A percentile compares a stretch with the other conserved stretches of the same genome.
These are phyloP conservation scores for Eucalyptus pumila DNA, from an alignment of 345 rosid species.

Conservation along the genomic window DNA sequence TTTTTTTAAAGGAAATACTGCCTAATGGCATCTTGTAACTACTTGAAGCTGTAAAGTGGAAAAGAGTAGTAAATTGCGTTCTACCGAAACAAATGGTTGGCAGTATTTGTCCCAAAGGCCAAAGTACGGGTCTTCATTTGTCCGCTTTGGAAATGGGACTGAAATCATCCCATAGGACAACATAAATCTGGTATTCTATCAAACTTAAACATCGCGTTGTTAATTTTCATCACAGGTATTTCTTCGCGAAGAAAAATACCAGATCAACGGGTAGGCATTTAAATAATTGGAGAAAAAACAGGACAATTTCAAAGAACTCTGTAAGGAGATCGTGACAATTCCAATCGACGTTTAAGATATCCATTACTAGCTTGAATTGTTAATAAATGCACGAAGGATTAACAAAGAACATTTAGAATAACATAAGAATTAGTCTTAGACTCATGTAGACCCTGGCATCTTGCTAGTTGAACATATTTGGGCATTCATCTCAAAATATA, in stretches of 20 bases:
- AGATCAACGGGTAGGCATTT: background rate
- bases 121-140: too few relatives aligned
- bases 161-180: too few relatives aligned
- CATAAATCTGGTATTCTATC: too few relatives aligned
- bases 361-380: background rate
- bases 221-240: background rate
- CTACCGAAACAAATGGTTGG: too few relatives aligned
- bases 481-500: background rate
- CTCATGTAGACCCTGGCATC: accelerated
- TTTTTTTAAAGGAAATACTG: too few relatives aligned
- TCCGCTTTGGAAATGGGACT: too few relatives aligned
- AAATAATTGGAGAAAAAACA: background rate
- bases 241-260: background rate
- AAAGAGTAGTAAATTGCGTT: too few relatives aligned
- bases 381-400: background rate
- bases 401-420: background rate
- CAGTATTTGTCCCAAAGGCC: too few relatives aligned
- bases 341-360: background rate
- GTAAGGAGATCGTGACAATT: background rate
- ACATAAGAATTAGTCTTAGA: background rate
- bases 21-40: too few relatives aligned
- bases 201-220: too few relatives aligned
- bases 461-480: background rate
- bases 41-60: too few relatives aligned
- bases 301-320: background rate